A percentile compares a stretch with the other conserved stretches of the same genome.
These are phyloP conservation scores for Simplicillium aogashimaense DNA, from an alignment of 2,329 filamentous ascomycete genomes.

Conservation along the genomic window DNA sequence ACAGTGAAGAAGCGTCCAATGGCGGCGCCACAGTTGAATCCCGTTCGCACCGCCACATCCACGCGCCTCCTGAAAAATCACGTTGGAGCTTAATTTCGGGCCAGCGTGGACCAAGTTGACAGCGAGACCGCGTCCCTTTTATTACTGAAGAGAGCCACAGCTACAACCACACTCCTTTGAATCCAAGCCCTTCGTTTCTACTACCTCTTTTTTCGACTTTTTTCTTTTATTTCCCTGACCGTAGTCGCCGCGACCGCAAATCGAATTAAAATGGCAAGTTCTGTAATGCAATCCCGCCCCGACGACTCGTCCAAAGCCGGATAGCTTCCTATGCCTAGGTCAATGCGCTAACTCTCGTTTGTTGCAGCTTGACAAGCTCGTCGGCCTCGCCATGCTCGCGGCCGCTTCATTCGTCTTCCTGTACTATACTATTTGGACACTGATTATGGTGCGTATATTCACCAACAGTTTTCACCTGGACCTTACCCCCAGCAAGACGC, in stretches of 20 bases:
- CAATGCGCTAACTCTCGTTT: too few species aligned
- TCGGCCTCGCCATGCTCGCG: slow-evolving; percentile 59
- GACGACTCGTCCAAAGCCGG: too few species aligned
- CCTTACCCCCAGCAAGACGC: too few species aligned
- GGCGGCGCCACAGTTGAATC: not conserved
- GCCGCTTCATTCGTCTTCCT: slow-evolving; percentile 53
- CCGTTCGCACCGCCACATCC: slow-evolving; percentile 4
- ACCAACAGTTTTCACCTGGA: too few species aligned
- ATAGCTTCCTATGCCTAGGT: too few species aligned
- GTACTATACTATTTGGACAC: slow-evolving; percentile 97
- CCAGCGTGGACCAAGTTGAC: not conserved
- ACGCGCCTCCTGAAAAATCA: slow-evolving; percentile 7
- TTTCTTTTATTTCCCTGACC: slow-evolving; percentile 1
- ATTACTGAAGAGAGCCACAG: not conserved
- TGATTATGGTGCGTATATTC: slow-evolving; percentile 69
- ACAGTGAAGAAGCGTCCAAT: too few species aligned
- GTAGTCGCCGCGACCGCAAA: slow-evolving; percentile 1
- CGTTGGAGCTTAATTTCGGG: slow-evolving; percentile 3
- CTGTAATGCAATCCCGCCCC: too few species aligned
- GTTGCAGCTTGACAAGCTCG: slow-evolving; percentile 75
- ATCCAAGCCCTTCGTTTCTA: not conserved
- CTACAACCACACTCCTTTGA: slow-evolving; percentile 5
- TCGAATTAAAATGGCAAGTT: too few species aligned
- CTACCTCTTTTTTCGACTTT: not conserved
- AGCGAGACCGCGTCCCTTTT: slow-evolving; percentile 1